Conservation (phyloP, 1,284 basidiomycete genomes). For the Amylostereum areolatum region DNA sequence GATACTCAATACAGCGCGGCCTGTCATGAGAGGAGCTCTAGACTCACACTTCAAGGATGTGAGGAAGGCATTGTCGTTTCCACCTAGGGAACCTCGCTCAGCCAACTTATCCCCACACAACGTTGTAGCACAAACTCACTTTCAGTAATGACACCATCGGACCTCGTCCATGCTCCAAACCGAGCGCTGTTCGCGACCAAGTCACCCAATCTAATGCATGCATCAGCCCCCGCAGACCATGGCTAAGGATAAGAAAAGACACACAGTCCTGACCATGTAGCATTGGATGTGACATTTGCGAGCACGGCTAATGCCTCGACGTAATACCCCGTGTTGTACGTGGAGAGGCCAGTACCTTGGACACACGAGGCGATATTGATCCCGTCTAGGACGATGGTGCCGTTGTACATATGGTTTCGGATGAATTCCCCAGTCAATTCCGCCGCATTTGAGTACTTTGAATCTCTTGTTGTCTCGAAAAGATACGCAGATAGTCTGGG, state of each 20-base stretch:
- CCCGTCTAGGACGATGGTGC: background rate
- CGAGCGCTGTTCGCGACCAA: background rate
- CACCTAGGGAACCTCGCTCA: too few species aligned
- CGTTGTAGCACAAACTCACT: background rate
- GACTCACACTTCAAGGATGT: too few species aligned
- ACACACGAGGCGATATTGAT: background rate
- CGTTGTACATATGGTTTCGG: background rate
- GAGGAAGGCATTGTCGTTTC: too few species aligned
- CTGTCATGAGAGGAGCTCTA: too few species aligned
- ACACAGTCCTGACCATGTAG: background rate
- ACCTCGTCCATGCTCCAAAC: background rate
- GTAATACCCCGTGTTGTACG: background rate
- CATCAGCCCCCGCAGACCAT: background rate
- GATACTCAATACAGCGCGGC: background rate
- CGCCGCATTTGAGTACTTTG: background rate
- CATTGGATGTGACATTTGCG: background rate
- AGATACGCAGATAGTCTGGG: background rate
- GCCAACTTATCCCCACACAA: background rate
- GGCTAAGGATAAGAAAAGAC: background rate
- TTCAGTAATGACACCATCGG: background rate
- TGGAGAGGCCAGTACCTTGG: background rate
- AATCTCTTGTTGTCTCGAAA: background rate
- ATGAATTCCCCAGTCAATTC: background rate
- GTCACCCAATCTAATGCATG: background rate
- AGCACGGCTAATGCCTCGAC: background rate